Evolutionary conservation across 1,139 yeast species (phyloP), one percentile per base, ranked within the genome.

Genomic region (Diutina catenulata): DNA sequence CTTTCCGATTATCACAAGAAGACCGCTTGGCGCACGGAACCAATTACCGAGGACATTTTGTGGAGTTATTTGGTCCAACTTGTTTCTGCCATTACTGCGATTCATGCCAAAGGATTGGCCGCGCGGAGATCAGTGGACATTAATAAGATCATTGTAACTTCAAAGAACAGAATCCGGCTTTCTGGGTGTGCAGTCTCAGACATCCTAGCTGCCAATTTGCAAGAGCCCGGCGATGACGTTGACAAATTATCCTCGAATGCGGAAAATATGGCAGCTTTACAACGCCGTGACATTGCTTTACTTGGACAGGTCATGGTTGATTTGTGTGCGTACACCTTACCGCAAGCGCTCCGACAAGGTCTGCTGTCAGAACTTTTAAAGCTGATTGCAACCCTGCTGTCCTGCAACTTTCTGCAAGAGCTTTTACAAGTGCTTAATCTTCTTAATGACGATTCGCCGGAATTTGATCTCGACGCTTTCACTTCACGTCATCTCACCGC

Each of bases 51-150:
- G 51, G 72, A 75, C 14, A 52, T 73, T 16, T 57, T 91, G 39
- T 88, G 96, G 96, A 59, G 60, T 26, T 83, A 84, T 50, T 58
- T 82, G 40, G 68, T 78, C 19, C 97, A 91, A 58, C 57, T 91
- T 24, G 63, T 80, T 7, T 72, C 74, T 47, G 95, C 87, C 0
- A 53, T 87, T 33, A 57, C 64, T 15, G 65, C 70, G 3, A 69
- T 81, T 10, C 97, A 88, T 56, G 63, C 63, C 3, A 62, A 64
- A 15, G 74, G 72, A 0, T 60, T 88, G 37, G 74, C 80, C 1
- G 79, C 83, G 1, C 70, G 93, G 38, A 59, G 74, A 0, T 55
- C 70, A 5, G 50, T 83, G 14, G 76, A 80, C 43, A 66, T 80
- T 42, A 70, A 77, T 37, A 83, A 83, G 48, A 71, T 91, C 26